Conservation (phyloP, 768 basidiomycete genomes). For the Dioszegia aurantiaca region DNA sequence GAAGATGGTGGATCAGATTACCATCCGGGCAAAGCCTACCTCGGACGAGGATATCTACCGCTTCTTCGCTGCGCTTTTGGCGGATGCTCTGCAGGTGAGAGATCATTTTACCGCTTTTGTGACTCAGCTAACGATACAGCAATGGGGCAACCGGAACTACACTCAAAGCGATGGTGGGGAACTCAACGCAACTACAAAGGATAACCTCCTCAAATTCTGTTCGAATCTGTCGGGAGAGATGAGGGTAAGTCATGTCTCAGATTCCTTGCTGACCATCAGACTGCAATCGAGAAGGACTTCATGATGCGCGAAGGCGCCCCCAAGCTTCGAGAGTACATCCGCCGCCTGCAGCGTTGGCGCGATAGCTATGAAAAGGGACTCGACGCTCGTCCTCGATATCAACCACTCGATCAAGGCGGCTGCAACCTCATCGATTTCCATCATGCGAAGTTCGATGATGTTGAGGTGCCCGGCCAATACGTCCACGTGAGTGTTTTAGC, state of each 20-base stretch:
- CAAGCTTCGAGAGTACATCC: constrained; percentile 79
- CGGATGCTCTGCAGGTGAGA: constrained; percentile 78
- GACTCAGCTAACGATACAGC: constrained; percentile 37
- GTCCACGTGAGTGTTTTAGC: constrained; percentile 64
- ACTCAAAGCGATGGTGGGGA: constrained; percentile 53
- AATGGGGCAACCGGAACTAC: constrained; percentile 52
- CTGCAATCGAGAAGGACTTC: constrained; percentile 89
- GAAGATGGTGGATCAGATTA: constrained; percentile 93
- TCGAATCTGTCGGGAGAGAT: constrained; percentile 50
- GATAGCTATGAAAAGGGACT: constrained; percentile 81
- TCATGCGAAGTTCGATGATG: constrained; percentile 93
- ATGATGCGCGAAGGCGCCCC: constrained; percentile 63
- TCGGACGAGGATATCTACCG: constrained; percentile 94
- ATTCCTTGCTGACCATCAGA: constrained; percentile 56
- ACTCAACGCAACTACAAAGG: constrained; percentile 47
- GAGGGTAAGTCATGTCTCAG: constrained; percentile 32
- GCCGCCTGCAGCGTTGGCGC: constrained; percentile 85
- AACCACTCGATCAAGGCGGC: constrained; percentile 78
- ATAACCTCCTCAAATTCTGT: constrained; percentile 54
- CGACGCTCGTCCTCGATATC: constrained; percentile 75
- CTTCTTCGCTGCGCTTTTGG: constrained; percentile 77
- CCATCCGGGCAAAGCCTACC: constrained; percentile 78
- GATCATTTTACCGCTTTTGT: neutral
- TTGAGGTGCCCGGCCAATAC: constrained; percentile 98
- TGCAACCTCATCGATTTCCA: constrained; percentile 98